Conservation (phyloP, 2,329 filamentous ascomycete genomes). For the Fusarium marasasianum region DNA sequence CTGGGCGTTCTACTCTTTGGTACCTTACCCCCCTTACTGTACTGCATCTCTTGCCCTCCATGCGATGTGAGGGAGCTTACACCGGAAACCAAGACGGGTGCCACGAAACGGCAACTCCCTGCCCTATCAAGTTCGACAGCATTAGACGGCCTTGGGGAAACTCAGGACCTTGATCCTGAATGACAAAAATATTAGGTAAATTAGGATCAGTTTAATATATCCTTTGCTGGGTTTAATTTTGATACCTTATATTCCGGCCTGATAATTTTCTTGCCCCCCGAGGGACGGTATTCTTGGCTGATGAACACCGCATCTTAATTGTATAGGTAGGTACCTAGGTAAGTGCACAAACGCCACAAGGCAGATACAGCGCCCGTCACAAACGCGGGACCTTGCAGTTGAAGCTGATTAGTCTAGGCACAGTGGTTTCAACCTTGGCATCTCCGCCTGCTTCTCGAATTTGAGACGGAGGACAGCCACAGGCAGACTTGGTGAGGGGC, state of each 20-base stretch:
- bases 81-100: not conserved
- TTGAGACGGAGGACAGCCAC: not conserved
- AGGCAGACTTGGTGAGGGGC: not conserved
- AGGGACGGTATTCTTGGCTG: not conserved
- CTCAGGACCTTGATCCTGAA: too few relatives aligned
- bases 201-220: too few relatives aligned
- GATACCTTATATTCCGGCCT: too few relatives aligned
- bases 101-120: slow-evolving; percentile 6
- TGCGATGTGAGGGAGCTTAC: not conserved
- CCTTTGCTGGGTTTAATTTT: too few relatives aligned
- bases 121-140: not conserved
- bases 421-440: not conserved
- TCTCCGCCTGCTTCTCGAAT: slow-evolving; percentile 2
- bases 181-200: too few relatives aligned
- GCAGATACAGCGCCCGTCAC: not conserved
- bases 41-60: not conserved
- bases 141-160: not conserved
- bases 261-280: too few relatives aligned
- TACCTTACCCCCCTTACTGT: not conserved
- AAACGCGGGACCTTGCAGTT: slow-evolving; percentile 1
- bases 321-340: too few relatives aligned
- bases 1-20: not conserved
- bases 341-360: not conserved
- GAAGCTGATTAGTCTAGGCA: not conserved
- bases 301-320: not conserved